Base-by-base conservation (phyloP, 495 filamentous ascomycete species). In the Lasiosphaeria miniovina region DNA sequence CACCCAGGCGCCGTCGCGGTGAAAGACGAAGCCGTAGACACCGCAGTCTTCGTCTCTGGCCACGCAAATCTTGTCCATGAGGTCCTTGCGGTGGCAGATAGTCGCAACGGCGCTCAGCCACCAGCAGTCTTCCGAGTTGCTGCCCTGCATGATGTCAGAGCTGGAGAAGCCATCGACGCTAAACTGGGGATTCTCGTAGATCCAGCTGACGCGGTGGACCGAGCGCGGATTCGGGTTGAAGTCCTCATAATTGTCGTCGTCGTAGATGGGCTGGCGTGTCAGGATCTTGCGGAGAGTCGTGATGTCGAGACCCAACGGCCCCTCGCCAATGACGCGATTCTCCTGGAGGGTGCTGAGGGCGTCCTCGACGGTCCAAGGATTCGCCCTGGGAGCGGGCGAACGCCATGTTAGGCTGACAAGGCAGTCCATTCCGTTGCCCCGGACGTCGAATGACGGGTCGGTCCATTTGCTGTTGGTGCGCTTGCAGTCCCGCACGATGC, bases 21-120 rank as follows among this genome's bases (percentile, higher is more conserved):
- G 81, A 68, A 91, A 91, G 6, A 91, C 88, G 67, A 91, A 91
- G 0, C 88, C 88, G 66, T 91, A 91, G 15, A 91, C 87, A 7
- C 89, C 88, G 54, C 89, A 81, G 48, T 76, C 76, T 64, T 90
- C 86, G 67, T 91, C 79, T 4, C 80, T 73, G 43, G 80, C 83
- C 10, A 91, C 85, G 64, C 89, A 91, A 6, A 91, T 77, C 40
- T 79, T 81, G 57, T 87, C 79, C 40, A 91, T 84, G 41, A 90
- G 68, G 4, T 80, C 83, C 36, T 79, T 69, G 63, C 88, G 85
- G 62, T 87, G 88, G 15, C 80, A 82, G 64, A 91, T 78, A 1
- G 87, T 88, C 45, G 81, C 86, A 17, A 91, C 65, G 4, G 87
- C 88, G 46, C 86, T 84, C 75, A 91, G 77, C 53, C 90, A 81